Base-by-base conservation (phyloP, 805 yeast genomes). In the Sporopachydermia quercuum region DNA sequence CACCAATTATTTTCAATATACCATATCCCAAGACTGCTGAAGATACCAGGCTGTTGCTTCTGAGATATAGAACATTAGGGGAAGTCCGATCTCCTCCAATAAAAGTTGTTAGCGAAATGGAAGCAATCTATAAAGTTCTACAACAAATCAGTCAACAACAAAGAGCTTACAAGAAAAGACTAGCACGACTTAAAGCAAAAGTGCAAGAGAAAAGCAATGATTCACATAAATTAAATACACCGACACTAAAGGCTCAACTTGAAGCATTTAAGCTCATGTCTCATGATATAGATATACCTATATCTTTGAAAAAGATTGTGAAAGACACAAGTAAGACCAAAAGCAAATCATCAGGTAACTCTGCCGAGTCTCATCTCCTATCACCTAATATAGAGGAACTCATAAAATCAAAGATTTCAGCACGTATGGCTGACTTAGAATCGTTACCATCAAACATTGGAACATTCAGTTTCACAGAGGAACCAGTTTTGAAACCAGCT, bases 371-470 rank as follows among this genome's bases (percentile, higher is more conserved):
- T 23, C 30, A 23, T n/a, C n/a, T 23, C 30, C 30, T 23, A 8
- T 8, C 30, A 8, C n/a, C 30, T n/a, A n/a, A 23, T n/a, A n/a
- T n/a, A 8, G 30, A 23, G n/a, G 13, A 23, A 23, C 8, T 23
- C 8, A 8, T 23, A n/a, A 23, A 23, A 23, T 8, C 8, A 8
- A 75, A 74, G 43, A 69, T 81, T 15, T 63, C 71, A 4, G 65
- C 66, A 38, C 66, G 89, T 54, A 60, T 80, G 13, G 54, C 60
- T 17, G 79, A 77, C 46, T 57, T 82, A 43, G 86, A 79, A 53
- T 64, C 57, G 39, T 50, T 81, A 13, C 91, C 93, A 2, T 71
- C 81, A 3, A 79, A 77, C 48, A 49, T 82, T 39, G 89, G 87
- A 17, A 66, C 83, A 2, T 74, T 63, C 40, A 57, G 65, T 13